These are phyloP conservation scores for Amoebophrya sp. DNA, from an alignment of 169 alveolate genomes.

Conservation along the genomic window DNA sequence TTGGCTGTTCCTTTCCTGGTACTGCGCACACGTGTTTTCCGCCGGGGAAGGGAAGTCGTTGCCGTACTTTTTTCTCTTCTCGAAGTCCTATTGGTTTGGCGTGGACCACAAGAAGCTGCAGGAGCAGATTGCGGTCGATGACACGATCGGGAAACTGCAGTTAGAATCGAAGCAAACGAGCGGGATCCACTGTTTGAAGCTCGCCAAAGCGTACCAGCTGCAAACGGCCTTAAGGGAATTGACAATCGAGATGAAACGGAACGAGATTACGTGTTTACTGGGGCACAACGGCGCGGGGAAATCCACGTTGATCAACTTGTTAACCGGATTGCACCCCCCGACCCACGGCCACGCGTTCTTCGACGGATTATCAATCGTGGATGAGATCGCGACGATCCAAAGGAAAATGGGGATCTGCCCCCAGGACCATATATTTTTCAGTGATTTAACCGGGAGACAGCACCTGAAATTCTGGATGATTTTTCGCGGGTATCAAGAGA, in stretches of 20 bases:
- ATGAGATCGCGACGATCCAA: conserved; percentile 55
- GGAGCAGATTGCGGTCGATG: neutral
- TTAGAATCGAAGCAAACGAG: neutral
- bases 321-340: conserved; percentile 65
- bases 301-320: conserved; percentile 68
- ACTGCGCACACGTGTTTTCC: neutral
- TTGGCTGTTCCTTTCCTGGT: neutral
- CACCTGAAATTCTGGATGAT: conserved; percentile 40
- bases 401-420: conserved; percentile 71
- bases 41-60: neutral
- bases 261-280: conserved; percentile 70
- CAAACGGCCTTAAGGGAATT: neutral
- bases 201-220: neutral
- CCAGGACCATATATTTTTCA: conserved; percentile 66
- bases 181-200: neutral
- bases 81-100: neutral
- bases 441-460: conserved; percentile 61
- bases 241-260: conserved; percentile 32
- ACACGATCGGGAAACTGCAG: neutral
- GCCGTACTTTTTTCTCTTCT: neutral
- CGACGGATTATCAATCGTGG: conserved; percentile 57
- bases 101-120: neutral
- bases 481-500: neutral
- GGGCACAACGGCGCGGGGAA: conserved; percentile 87
- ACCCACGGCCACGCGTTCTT: conserved; percentile 64